Conservation (phyloP, 2,329 filamentous ascomycete species). For the Claviceps paspali region DNA sequence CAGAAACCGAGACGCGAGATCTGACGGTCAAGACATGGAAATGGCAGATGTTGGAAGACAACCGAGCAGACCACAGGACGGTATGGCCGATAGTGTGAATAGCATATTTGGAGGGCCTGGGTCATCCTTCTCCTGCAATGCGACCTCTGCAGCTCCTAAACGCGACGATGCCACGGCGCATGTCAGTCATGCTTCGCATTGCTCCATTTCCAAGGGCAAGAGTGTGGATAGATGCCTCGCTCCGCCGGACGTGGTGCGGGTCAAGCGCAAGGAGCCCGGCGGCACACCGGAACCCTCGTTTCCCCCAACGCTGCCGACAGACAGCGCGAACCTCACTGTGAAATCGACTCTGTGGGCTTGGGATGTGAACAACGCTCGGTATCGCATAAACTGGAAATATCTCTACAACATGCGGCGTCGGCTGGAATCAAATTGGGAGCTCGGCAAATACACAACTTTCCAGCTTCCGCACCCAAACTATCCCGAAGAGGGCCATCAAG, state of each 20-base stretch:
- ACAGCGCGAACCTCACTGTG: conserved; percentile 18
- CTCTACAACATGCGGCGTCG: conserved; percentile 76
- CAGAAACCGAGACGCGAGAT: conserved; percentile 39
- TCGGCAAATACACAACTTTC: conserved; percentile 70
- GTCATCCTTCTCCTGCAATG: conserved; percentile 17
- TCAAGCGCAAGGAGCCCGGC: conserved; percentile 22
- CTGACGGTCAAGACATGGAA: conserved; percentile 33
- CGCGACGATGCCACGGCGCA: conserved; percentile 18
- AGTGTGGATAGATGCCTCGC: conserved; percentile 15
- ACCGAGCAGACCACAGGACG: conserved; percentile 11
- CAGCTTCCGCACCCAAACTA: conserved; percentile 75
- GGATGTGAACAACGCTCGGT: conserved; percentile 29
- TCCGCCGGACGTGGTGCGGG: conserved; percentile 15
- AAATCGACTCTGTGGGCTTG: conserved; percentile 36
- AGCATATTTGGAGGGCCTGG: conserved; percentile 22
- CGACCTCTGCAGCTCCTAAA: conserved; percentile 10
- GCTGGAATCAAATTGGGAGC: conserved; percentile 83
- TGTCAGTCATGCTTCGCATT: conserved; percentile 7
- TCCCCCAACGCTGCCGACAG: conserved; percentile 14
- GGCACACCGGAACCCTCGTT: conserved; percentile 17
- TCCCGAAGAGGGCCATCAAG: conserved; percentile 68
- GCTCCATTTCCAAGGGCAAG: conserved; percentile 12
- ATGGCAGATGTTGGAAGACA: conserved; percentile 26
- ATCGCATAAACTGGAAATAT: conserved; percentile 80
- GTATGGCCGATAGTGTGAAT: conserved; percentile 4